Conservation (phyloP, 345 rosid species). For the Raphanus raphanistrum region DNA sequence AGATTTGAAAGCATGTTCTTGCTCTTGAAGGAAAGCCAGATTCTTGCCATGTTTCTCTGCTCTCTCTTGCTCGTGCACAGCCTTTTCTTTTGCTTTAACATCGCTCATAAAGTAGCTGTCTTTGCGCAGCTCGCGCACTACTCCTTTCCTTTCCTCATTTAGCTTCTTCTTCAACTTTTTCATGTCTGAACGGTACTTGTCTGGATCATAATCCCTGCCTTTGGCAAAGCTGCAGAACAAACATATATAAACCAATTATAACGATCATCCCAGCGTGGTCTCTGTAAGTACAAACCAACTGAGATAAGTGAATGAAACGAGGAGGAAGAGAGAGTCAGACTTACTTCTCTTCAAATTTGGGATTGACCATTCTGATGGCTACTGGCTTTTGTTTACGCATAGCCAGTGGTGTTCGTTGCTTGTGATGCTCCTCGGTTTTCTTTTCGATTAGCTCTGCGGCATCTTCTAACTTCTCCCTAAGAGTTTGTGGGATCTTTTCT, state of each 20-base stretch:
- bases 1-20: constrained; percentile 81
- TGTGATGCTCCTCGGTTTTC: constrained; percentile 51
- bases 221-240: constrained; percentile 69
- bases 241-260: constrained; percentile 16
- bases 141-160: constrained; percentile 68
- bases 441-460: constrained; percentile 54
- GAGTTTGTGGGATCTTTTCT: constrained; percentile 51
- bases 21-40: constrained; percentile 86
- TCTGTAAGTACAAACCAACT: neutral
- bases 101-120: constrained; percentile 47
- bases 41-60: constrained; percentile 70
- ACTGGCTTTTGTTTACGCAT: constrained; percentile 81
- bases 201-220: constrained; percentile 96
- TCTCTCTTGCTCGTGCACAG: constrained; percentile 53
- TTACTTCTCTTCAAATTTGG: constrained; percentile 83
- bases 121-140: constrained; percentile 80
- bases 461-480: constrained; percentile 52
- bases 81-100: constrained; percentile 66
- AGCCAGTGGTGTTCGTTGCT: constrained; percentile 66
- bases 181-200: constrained; percentile 63
- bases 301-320: neutral
- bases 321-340: neutral
- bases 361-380: constrained; percentile 65
- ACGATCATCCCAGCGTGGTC: neutral
- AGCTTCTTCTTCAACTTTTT: constrained; percentile 63